Evolutionary conservation across 306 rosid species (phyloP), one percentile per base, ranked within the genome.

Genomic region (Quillaja saponaria): DNA sequence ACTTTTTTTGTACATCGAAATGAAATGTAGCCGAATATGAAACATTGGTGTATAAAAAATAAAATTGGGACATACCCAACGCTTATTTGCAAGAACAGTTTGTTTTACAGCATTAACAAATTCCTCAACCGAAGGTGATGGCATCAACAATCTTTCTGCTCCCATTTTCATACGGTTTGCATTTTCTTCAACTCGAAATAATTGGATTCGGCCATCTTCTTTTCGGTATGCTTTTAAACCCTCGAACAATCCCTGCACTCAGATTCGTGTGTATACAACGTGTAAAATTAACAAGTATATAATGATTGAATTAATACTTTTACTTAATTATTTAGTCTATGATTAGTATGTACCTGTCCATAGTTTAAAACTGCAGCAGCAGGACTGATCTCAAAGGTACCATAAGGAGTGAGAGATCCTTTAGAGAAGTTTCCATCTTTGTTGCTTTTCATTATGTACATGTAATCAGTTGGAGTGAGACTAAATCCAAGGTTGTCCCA

Each of bases 151-250:
- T n/a, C n/a, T n/a, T n/a, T n/a, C n/a, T n/a, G n/a, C n/a, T n/a
- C n/a, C n/a, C n/a, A n/a, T n/a, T n/a, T n/a, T n/a, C n/a, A n/a
- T n/a, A n/a, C n/a, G n/a, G n/a, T n/a, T n/a, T n/a, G n/a, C n/a
- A n/a, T n/a, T n/a, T n/a, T n/a, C n/a, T n/a, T n/a, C n/a, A n/a
- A n/a, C n/a, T n/a, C n/a, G n/a, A n/a, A n/a, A n/a, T n/a, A n/a
- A n/a, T n/a, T n/a, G n/a, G n/a, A n/a, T n/a, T n/a, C n/a, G n/a
- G n/a, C n/a, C n/a, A n/a, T n/a, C n/a, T n/a, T n/a, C n/a, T n/a
- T n/a, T n/a, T n/a, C n/a, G n/a, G n/a, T n/a, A n/a, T n/a, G n/a
- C 82, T 28, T 71, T 77, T 71, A 77, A 42, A 0, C 82, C 82
- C 48, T 77, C 82, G 55, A 77, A 71, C 13, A 77, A 13, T 49